Evolutionary conservation across 176 grass and related monocot species (phyloP).

Genomic region (Bonia amplexicaulis): DNA sequence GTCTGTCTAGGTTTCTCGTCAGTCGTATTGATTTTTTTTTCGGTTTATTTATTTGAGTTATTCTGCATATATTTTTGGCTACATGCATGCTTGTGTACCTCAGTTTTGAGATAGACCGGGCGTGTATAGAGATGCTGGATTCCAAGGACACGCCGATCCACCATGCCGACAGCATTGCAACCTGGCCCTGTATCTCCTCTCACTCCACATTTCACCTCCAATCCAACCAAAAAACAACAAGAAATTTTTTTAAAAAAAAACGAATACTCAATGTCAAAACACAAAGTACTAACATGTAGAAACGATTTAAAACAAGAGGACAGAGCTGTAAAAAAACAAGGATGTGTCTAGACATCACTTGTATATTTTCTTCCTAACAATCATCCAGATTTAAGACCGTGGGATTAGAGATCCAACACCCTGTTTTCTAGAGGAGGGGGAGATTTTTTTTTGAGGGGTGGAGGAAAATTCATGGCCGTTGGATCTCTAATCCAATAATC

Average conservation of each 20-base stretch:
- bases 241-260: not conserved
- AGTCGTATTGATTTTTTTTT: not conserved
- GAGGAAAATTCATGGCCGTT: no score
- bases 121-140: conserved; percentile 64
- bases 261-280: not conserved
- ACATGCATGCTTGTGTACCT: conserved; percentile 11
- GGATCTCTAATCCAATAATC: no score
- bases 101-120: conserved; percentile 58
- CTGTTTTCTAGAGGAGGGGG: no score
- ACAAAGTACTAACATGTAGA: not conserved
- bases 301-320: not conserved
- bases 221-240: not conserved
- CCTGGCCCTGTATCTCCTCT: conserved; percentile 61
- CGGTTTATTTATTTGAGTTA: not conserved
- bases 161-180: conserved; percentile 71
- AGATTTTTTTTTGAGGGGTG: no score
- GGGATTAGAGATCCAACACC: no score
- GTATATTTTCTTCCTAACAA: no score
- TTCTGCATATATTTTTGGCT: not conserved
- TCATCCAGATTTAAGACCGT: no score
- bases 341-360: no score
- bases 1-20: not conserved
- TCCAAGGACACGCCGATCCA: conserved; percentile 60
- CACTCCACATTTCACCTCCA: conserved; percentile 63
- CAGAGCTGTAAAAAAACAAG: fast-evolving